Evolutionary conservation across 257 asterid species (phyloP).

Genomic region (Salvia rosmarinus): DNA sequence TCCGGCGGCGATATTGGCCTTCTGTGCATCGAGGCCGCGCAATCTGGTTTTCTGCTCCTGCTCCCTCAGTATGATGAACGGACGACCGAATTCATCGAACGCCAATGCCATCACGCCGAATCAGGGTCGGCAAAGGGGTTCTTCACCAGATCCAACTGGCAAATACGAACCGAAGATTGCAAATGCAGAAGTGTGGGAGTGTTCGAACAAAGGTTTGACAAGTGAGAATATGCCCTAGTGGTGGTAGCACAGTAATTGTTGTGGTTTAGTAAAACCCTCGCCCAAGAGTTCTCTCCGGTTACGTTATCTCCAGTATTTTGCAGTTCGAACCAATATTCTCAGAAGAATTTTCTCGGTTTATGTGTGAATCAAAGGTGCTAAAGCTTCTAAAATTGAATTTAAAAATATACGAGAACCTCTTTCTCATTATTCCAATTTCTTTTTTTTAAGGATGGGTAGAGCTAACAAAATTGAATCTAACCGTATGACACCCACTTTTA

Average conservation of each 20-base stretch:
- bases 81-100: slow-evolving; percentile 91
- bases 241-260: background rate
- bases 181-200: background rate
- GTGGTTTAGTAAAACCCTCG: slow-evolving; percentile 33
- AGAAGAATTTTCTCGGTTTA: background rate
- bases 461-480: too few relatives aligned
- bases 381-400: too few relatives aligned
- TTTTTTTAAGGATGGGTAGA: too few relatives aligned
- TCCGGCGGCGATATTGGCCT: slow-evolving; percentile 83
- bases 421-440: too few relatives aligned
- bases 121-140: slow-evolving; percentile 11
- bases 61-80: slow-evolving; percentile 81
- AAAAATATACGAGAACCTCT: too few relatives aligned
- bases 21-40: slow-evolving; percentile 97
- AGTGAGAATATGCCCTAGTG: slow-evolving; percentile 35
- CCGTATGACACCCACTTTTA: too few relatives aligned
- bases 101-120: slow-evolving; percentile 69
- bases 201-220: background rate
- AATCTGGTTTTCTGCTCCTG: slow-evolving; percentile 78
- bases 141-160: slow-evolving; percentile 30
- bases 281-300: background rate
- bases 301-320: background rate
- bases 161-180: slow-evolving; percentile 9
- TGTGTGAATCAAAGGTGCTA: too few relatives aligned
- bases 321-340: background rate